Percentiles rank a stretch among this genome's conserved stretches.
phyloP scores from a whole-genome alignment of 345 rosid species.

The Eucalyptus tenuipes region DNA sequence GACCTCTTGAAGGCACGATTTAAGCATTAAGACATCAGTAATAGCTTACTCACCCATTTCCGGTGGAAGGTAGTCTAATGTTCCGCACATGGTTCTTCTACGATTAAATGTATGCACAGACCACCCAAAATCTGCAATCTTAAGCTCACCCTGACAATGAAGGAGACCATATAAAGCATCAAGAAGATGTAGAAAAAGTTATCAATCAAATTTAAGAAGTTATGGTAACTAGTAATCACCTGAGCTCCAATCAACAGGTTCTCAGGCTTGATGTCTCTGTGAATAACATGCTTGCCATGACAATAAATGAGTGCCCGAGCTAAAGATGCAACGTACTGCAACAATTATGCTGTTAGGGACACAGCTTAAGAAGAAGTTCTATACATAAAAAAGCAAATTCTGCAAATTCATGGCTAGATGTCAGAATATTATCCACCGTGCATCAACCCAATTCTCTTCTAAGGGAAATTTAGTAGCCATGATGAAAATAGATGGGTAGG shows the following conservation, averaged over 20 bases:
- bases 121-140: slow-evolving; percentile 99
- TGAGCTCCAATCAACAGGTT: slow-evolving; percentile 79
- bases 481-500: neutral
- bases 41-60: slow-evolving; percentile 66
- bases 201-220: neutral
- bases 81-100: slow-evolving; percentile 97
- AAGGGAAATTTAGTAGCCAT: neutral
- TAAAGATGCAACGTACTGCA: slow-evolving; percentile 90
- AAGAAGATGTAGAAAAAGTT: neutral
- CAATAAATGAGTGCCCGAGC: slow-evolving; percentile 97
- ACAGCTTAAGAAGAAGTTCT: neutral
- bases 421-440: neutral
- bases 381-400: neutral
- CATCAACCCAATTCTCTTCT: neutral
- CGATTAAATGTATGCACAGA: slow-evolving; percentile 97
- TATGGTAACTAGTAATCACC: slow-evolving; percentile 16
- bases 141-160: slow-evolving; percentile 76
- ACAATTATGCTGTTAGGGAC: neutral
- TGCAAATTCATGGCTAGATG: neutral
- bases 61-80: slow-evolving; percentile 96
- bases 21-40: neutral
- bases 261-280: slow-evolving; percentile 98
- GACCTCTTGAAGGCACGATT: neutral
- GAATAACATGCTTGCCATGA: slow-evolving; percentile 97
- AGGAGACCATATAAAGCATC: neutral